Evolutionary conservation across 225 moss, liverwort and hornwort genomes (phyloP).

Genomic region (Pleurozium schreberi): DNA sequence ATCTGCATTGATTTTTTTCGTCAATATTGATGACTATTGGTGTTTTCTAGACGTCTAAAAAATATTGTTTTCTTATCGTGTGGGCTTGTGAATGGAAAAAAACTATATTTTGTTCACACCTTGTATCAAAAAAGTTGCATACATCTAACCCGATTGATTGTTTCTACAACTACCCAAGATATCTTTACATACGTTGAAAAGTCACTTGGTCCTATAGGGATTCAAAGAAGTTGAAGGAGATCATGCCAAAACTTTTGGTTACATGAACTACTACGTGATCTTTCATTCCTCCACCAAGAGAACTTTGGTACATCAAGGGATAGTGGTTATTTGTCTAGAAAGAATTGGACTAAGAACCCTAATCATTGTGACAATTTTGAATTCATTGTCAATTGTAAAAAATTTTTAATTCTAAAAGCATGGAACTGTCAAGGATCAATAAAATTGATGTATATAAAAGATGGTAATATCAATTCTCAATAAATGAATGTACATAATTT

Average conservation of each 20-base stretch:
- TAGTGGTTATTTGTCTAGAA: neutral
- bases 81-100: too few species aligned
- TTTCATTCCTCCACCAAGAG: neutral
- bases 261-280: neutral
- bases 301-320: neutral
- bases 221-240: too few species aligned
- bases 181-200: neutral
- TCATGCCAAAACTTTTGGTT: neutral
- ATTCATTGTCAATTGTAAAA: accelerated
- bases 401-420: neutral
- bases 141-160: neutral
- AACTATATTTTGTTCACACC: too few species aligned
- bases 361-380: neutral
- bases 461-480: neutral
- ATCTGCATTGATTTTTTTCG: too few species aligned
- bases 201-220: neutral
- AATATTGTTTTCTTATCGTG: too few species aligned
- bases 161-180: accelerated
- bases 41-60: too few species aligned
- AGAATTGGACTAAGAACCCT: neutral
- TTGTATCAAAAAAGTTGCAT: neutral
- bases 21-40: too few species aligned
- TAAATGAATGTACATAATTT: neutral
- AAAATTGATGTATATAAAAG: neutral
- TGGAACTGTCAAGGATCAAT: neutral